Evolutionary conservation across 1,284 basidiomycete genomes (phyloP).

Genomic region (Rhodotorula sp.): DNA sequence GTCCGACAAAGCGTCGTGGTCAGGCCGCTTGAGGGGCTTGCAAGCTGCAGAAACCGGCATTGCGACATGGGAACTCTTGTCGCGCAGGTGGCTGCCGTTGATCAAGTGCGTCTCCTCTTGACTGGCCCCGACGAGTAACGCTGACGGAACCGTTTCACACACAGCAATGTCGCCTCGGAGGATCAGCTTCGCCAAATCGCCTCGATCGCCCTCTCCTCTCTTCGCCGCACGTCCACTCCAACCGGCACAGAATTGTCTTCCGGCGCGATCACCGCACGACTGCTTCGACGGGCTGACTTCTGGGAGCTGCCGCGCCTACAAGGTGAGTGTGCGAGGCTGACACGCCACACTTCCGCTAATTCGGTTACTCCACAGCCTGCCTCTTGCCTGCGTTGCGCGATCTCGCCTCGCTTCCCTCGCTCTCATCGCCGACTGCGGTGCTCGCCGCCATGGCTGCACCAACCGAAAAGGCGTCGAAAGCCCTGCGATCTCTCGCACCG

Average conservation of each 20-base stretch:
- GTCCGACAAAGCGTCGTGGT: conserved; percentile 5
- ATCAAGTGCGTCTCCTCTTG: conserved; percentile 26
- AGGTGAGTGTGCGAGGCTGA: conserved; percentile 4
- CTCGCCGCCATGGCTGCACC: neutral
- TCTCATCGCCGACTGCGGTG: neutral
- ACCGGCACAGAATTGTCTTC: neutral
- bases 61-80: conserved; percentile 35
- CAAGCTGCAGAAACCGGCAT: conserved; percentile 1
- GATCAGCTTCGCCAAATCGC: conserved; percentile 18
- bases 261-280: neutral
- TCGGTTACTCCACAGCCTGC: neutral
- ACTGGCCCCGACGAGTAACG: neutral
- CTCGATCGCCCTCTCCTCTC: neutral
- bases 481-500: neutral
- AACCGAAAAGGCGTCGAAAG: neutral
- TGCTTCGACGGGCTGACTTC: conserved; percentile 39
- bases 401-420: conserved; percentile 14
- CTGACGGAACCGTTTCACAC: neutral
- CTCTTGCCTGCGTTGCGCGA: conserved; percentile 13
- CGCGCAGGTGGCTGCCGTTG: conserved; percentile 17
- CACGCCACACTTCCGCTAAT: no score
- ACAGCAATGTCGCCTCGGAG: neutral
- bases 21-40: no score
- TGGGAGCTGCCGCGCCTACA: conserved; percentile 36
- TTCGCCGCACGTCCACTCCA: neutral